Percentiles rank a stretch among this genome's conserved stretches.
Evolutionary conservation across 2,329 filamentous ascomycete genomes (phyloP).

Genomic region (Colletotrichum echinochloae): DNA sequence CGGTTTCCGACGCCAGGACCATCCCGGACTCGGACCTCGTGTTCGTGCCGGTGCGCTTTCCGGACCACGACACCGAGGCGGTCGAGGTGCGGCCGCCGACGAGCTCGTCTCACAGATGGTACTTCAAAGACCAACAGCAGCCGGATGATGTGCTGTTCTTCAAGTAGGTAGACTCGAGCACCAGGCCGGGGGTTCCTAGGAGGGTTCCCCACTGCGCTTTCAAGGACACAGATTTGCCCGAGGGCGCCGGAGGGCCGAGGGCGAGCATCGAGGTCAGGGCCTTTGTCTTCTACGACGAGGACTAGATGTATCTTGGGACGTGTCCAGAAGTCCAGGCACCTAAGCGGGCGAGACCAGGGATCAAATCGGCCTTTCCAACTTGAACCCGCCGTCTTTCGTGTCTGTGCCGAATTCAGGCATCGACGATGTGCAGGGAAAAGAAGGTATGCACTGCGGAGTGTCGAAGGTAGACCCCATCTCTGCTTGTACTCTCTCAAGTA

Average conservation of each 20-base stretch:
- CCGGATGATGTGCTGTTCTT: conserved; percentile 68
- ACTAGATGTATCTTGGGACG: not conserved
- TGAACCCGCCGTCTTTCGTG: not conserved
- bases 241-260: conserved; percentile 67
- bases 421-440: not conserved
- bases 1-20: conserved; percentile 62
- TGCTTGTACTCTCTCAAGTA: not conserved
- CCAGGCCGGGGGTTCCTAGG: conserved; percentile 57
- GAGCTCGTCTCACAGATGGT: conserved; percentile 62
- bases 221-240: conserved; percentile 54
- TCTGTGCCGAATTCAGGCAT: not conserved
- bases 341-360: accelerated
- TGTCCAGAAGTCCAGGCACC: not conserved
- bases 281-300: conserved; percentile 66
- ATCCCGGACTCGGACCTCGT: conserved; percentile 65
- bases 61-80: conserved; percentile 50
- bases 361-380: too few relatives aligned
- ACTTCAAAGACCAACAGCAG: conserved; percentile 63
- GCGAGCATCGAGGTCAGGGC: conserved; percentile 79
- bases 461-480: not conserved
- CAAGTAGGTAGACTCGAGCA: conserved; percentile 73
- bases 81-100: conserved; percentile 61
- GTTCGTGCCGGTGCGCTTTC: conserved; percentile 44
- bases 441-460: not conserved
- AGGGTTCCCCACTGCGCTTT: conserved; percentile 65